Conservation (phyloP, 352 stramenopile genomes). For the Pythium aphanidermatum region DNA sequence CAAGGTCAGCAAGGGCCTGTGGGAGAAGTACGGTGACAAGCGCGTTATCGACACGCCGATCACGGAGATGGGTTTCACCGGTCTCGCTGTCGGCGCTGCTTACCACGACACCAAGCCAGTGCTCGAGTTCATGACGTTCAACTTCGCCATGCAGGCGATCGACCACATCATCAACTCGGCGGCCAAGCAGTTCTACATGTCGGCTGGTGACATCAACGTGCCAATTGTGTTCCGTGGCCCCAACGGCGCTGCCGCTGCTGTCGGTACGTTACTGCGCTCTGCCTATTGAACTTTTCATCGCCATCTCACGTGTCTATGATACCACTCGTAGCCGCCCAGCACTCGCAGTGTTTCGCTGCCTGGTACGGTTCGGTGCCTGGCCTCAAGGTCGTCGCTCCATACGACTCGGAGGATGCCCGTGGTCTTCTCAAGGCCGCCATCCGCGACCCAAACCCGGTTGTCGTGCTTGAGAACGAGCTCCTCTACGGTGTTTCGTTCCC, state of each 20-base stretch:
- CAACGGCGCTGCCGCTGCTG: conserved; percentile 96
- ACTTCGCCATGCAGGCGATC: conserved; percentile 99
- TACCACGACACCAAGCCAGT: conserved; percentile 98
- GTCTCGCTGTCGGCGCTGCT: conserved; percentile 91
- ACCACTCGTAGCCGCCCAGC: conserved; percentile 85
- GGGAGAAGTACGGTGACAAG: conserved; percentile 98
- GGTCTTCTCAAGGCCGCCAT: conserved; percentile 99
- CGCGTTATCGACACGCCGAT: conserved; percentile 99
- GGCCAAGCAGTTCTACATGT: conserved; percentile 99
- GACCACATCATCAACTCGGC: conserved; percentile 99
- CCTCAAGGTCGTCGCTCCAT: conserved; percentile 97
- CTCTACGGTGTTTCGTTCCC: conserved; percentile 97
- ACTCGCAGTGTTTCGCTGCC: conserved; percentile 99
- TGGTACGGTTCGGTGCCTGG: conserved; percentile 98
- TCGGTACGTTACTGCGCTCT: conserved; percentile 55
- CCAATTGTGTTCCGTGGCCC: conserved; percentile 99
- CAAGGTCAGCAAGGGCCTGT: conserved; percentile 98
- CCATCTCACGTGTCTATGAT: conserved; percentile 1
- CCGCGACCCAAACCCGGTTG: conserved; percentile 98
- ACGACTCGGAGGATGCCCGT: conserved; percentile 97
- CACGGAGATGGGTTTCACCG: conserved; percentile 96
- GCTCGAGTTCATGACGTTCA: conserved; percentile 99
- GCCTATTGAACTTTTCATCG: not conserved
- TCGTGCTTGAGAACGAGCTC: conserved; percentile 99
- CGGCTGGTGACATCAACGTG: conserved; percentile 94